A percentile compares a stretch with the other conserved stretches of the same genome.
Conservation (phyloP, 495 filamentous ascomycete genomes). For the Talaromyces ruber region DNA sequence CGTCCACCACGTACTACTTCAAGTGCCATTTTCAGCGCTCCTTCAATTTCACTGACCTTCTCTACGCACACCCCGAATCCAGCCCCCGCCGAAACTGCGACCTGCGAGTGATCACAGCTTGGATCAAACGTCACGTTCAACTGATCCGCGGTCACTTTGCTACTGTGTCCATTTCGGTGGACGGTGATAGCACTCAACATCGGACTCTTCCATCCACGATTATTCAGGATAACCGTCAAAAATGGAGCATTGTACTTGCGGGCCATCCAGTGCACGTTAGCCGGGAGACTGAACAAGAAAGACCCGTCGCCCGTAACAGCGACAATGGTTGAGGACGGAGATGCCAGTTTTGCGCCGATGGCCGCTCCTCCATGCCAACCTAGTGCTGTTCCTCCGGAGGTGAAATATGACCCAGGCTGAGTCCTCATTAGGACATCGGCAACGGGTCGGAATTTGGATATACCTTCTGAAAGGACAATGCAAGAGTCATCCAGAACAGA, state of each 20-base stretch:
- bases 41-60: background rate
- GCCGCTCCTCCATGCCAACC: no score
- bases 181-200: background rate
- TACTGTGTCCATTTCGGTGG: background rate
- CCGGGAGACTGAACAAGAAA: background rate
- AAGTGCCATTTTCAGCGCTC: background rate
- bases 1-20: background rate
- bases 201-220: constrained; percentile 12
- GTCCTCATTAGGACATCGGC: no score
- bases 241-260: constrained; percentile 8
- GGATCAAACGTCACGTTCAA: background rate
- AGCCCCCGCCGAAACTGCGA: background rate
- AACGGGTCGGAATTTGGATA: no score
- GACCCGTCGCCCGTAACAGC: background rate
- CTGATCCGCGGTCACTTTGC: background rate
- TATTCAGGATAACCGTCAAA: constrained; percentile 22
- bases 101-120: background rate
- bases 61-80: background rate
- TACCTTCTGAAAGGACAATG: no score
- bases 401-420: no score
- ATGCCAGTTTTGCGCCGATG: background rate
- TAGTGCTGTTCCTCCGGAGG: no score
- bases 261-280: background rate
- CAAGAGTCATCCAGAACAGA: no score
- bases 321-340: background rate